A percentile compares a stretch with the other conserved stretches of the same genome.
These are phyloP conservation scores for Candida peoriensis DNA, from an alignment of 805 yeast genomes.

Conservation along the genomic window DNA sequence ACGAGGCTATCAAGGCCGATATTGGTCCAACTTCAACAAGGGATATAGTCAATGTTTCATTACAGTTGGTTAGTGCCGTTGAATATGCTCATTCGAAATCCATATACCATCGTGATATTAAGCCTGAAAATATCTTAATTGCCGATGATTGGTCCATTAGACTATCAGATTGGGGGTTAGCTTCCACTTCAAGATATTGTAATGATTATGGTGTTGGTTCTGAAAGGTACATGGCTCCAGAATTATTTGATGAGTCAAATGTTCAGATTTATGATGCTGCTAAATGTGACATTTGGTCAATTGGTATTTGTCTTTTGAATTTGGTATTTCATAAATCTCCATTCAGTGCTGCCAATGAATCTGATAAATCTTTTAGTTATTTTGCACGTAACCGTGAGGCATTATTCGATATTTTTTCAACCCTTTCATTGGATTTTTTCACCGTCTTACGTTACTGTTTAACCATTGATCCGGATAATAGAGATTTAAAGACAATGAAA, in stretches of 20 bases:
- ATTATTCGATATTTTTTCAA: slow-evolving; percentile 83
- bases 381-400: slow-evolving; percentile 87
- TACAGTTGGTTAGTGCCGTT: slow-evolving; percentile 66
- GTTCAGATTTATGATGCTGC: slow-evolving; percentile 67
- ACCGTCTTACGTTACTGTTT: slow-evolving; percentile 74
- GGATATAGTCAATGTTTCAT: slow-evolving; percentile 47
- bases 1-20: slow-evolving; percentile 64
- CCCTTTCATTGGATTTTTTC: slow-evolving; percentile 83
- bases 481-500: slow-evolving; percentile 60
- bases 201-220: slow-evolving; percentile 82
- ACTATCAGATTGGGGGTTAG: slow-evolving; percentile 73
- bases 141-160: slow-evolving; percentile 49
- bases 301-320: slow-evolving; percentile 79
- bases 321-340: slow-evolving; percentile 88
- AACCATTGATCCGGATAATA: slow-evolving; percentile 82
- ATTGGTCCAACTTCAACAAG: slow-evolving; percentile 51
- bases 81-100: slow-evolving; percentile 64
- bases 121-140: slow-evolving; percentile 72
- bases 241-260: slow-evolving; percentile 57
- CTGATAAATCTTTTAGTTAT: slow-evolving; percentile 78
- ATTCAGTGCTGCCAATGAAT: slow-evolving; percentile 71
- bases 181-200: slow-evolving; percentile 47
- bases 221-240: slow-evolving; percentile 95
- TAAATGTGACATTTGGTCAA: slow-evolving; percentile 84
- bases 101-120: slow-evolving; percentile 80